Evolutionary conservation across 2,329 filamentous ascomycete genomes (phyloP).

Genomic region (Monascus ruber): DNA sequence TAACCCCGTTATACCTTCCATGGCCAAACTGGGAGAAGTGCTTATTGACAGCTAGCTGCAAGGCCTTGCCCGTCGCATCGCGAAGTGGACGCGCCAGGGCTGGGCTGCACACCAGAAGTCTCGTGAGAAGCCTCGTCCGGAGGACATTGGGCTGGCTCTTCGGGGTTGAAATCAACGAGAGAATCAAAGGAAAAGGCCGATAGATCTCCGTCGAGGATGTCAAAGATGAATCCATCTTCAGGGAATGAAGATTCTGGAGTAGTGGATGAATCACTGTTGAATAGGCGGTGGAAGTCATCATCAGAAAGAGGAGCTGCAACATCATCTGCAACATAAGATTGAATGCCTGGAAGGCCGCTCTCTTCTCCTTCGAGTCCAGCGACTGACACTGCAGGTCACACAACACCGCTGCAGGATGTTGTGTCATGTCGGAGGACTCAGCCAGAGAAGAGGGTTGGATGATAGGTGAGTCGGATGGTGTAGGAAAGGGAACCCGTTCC

Average conservation of each 20-base stretch:
- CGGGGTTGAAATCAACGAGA: conserved; percentile 45
- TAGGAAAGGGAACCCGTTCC: conserved; percentile 30
- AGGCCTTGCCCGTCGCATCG: conserved; percentile 43
- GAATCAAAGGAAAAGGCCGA: conserved; percentile 43
- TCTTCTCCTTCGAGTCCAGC: conserved; percentile 46
- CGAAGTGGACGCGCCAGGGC: conserved; percentile 43
- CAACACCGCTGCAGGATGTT: conserved; percentile 99
- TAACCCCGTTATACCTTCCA: conserved; percentile 23
- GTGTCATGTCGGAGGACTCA: conserved; percentile 80
- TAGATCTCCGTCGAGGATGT: conserved; percentile 45
- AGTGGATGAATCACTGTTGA: conserved; percentile 55
- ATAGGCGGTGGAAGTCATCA: conserved; percentile 51
- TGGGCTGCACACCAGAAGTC: conserved; percentile 42
- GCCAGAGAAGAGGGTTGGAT: conserved; percentile 33
- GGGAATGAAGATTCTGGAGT: conserved; percentile 63
- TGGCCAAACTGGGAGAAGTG: conserved; percentile 22
- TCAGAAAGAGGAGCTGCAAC: conserved; percentile 56
- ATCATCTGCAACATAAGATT: conserved; percentile 45
- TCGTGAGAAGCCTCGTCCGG: conserved; percentile 38
- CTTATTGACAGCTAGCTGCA: conserved; percentile 40
- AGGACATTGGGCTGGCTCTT: conserved; percentile 38
- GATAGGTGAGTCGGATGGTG: conserved; percentile 29
- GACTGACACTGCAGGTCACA: conserved; percentile 99
- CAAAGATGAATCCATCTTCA: conserved; percentile 66
- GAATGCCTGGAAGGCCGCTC: conserved; percentile 29